phyloP scores from a whole-genome alignment of 768 basidiomycete species.

The Mycena indigotica region DNA sequence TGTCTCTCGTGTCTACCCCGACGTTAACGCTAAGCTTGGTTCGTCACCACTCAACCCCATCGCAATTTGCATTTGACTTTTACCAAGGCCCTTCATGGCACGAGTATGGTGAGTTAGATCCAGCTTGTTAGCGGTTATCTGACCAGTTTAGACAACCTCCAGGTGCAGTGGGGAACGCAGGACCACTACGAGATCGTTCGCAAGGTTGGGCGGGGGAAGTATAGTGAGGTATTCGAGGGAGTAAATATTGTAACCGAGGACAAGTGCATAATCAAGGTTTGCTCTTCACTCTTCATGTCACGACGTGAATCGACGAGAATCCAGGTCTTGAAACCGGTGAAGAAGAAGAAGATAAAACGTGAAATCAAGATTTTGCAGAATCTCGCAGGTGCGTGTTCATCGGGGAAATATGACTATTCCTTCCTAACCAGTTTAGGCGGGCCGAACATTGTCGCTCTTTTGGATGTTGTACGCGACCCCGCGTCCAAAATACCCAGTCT shows the following conservation, averaged over 20 bases:
- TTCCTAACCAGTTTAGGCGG: slow-evolving; percentile 29
- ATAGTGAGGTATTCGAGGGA: slow-evolving; percentile 95
- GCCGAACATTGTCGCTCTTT: slow-evolving; percentile 88
- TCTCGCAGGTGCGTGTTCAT: slow-evolving; percentile 66
- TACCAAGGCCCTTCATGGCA: slow-evolving; percentile 80
- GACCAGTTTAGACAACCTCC: slow-evolving; percentile 75
- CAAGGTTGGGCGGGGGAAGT: slow-evolving; percentile 94
- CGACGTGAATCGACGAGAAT: background rate
- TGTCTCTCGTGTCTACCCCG: slow-evolving; percentile 82
- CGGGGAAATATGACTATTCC: background rate
- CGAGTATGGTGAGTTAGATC: slow-evolving; percentile 77
- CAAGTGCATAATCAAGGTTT: slow-evolving; percentile 93
- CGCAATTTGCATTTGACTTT: background rate
- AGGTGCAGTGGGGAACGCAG: slow-evolving; percentile 97
- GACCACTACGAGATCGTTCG: slow-evolving; percentile 98
- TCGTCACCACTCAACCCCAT: background rate
- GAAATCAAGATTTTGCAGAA: slow-evolving; percentile 99
- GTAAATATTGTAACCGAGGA: slow-evolving; percentile 88
- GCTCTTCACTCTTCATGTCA: background rate
- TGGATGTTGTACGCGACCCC: slow-evolving; percentile 95
- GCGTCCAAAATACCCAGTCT: slow-evolving; percentile 96
- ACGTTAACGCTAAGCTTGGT: slow-evolving; percentile 80
- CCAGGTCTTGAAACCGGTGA: slow-evolving; percentile 86
- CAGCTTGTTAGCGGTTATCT: slow-evolving; percentile 18
- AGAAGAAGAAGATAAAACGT: slow-evolving; percentile 99